These are phyloP conservation scores for Brassica carinata DNA, from an alignment of 345 rosid species.

Conservation along the genomic window DNA sequence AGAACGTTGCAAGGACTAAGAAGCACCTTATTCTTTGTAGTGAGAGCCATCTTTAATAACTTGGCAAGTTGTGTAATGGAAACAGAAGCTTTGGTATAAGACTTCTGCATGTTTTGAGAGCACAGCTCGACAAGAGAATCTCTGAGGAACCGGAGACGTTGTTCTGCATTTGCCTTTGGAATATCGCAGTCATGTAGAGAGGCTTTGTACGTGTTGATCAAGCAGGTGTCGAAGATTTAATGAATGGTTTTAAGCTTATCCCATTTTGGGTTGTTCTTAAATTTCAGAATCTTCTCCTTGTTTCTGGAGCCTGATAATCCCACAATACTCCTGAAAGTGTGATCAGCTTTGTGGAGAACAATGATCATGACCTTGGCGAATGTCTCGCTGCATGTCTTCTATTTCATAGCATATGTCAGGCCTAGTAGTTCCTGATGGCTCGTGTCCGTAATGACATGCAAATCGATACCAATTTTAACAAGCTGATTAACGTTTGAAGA, in stretches of 20 bases:
- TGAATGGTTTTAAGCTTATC: conserved; percentile 63
- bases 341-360: conserved; percentile 69
- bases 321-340: conserved; percentile 54
- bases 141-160: conserved; percentile 57
- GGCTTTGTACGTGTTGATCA: conserved; percentile 66
- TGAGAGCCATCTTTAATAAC: conserved; percentile 65
- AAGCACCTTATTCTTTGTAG: conserved; percentile 72
- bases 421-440: conserved; percentile 45
- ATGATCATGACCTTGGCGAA: conserved; percentile 61
- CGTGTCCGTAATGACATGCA: conserved; percentile 75
- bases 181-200: conserved; percentile 67
- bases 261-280: conserved; percentile 72
- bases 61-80: conserved; percentile 67
- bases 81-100: conserved; percentile 60
- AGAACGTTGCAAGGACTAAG: not conserved
- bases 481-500: conserved; percentile 56
- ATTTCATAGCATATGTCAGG: conserved; percentile 22
- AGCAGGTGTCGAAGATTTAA: conserved; percentile 69
- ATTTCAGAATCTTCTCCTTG: conserved; percentile 61
- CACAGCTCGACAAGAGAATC: conserved; percentile 71
- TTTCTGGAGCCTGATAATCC: conserved; percentile 61
- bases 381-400: conserved; percentile 44
- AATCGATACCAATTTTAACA: conserved; percentile 80
- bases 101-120: conserved; percentile 77
- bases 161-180: conserved; percentile 49